Percentiles rank a stretch among this genome's conserved stretches.
Evolutionary conservation across 1,284 basidiomycete species (phyloP).

Genomic region (Lentinula novae-zelandiae): DNA sequence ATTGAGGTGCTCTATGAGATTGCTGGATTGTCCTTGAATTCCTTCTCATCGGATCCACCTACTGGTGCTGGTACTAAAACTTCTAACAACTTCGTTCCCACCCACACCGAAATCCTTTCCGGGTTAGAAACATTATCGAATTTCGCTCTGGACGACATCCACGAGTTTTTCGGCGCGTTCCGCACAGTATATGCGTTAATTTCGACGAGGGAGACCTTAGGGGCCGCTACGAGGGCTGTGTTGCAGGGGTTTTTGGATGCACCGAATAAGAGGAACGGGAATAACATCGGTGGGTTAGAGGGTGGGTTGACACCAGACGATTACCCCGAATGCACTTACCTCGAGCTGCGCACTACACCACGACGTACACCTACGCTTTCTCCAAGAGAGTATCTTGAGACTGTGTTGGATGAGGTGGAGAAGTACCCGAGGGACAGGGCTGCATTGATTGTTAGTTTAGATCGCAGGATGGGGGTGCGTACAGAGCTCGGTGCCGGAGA

Average conservation of each 20-base stretch:
- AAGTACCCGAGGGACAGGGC: conserved; percentile 45
- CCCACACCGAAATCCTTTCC: conserved; percentile 31
- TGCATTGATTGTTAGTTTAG: conserved; percentile 69
- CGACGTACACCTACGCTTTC: conserved; percentile 52
- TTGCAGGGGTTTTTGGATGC: conserved; percentile 53
- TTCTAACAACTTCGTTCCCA: not conserved
- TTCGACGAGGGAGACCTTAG: conserved; percentile 49
- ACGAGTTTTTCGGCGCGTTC: conserved; percentile 73
- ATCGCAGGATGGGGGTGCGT: conserved; percentile 55
- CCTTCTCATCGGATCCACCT: not conserved
- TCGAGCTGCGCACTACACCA: conserved; percentile 76
- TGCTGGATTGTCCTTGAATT: conserved; percentile 40
- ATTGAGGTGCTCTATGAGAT: conserved; percentile 60
- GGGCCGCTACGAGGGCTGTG: conserved; percentile 56
- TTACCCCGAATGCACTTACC: conserved; percentile 55
- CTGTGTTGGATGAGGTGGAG: conserved; percentile 67
- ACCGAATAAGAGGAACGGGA: too few relatives aligned
- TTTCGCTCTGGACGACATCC: conserved; percentile 47
- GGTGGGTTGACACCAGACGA: not conserved
- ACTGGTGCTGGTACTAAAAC: conserved; percentile 3
- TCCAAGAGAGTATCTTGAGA: conserved; percentile 53
- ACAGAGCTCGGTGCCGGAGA: conserved; percentile 20
- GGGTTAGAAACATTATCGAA: conserved; percentile 47
- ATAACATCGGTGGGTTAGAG: too few relatives aligned
- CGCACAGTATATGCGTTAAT: conserved; percentile 76